These are phyloP conservation scores for Amanita pseudoporphyria DNA, from an alignment of 768 basidiomycete species.

Conservation along the genomic window DNA sequence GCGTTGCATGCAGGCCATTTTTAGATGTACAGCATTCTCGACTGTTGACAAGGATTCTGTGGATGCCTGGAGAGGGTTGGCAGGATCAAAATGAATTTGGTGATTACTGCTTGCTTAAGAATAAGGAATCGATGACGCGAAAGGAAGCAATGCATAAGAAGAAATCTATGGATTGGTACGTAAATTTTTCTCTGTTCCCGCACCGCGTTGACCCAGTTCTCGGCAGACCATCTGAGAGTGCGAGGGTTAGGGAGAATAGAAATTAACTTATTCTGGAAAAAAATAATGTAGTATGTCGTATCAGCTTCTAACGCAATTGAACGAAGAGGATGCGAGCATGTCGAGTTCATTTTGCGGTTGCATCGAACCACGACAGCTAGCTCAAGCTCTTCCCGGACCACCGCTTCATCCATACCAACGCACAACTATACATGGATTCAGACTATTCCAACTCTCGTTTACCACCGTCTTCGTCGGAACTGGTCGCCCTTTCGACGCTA, in stretches of 20 bases:
- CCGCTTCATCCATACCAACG: neutral
- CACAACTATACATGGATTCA: neutral
- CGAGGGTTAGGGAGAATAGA: neutral
- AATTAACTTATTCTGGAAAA: neutral
- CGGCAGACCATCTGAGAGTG: neutral
- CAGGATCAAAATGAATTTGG: slow-evolving; percentile 68
- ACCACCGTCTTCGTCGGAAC: slow-evolving; percentile 31
- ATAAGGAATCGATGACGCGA: slow-evolving; percentile 30
- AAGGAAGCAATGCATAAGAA: slow-evolving; percentile 22
- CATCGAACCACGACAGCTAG: neutral
- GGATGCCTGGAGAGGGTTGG: slow-evolving; percentile 69
- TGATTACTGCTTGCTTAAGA: slow-evolving; percentile 83
- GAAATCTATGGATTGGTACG: slow-evolving; percentile 1
- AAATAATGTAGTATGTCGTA: neutral
- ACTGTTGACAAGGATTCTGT: slow-evolving; percentile 65
- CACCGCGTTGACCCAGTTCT: neutral
- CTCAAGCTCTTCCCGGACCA: neutral
- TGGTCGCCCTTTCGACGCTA: slow-evolving; percentile 28
- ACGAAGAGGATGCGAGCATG: neutral
- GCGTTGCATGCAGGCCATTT: slow-evolving; percentile 73
- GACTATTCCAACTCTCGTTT: slow-evolving; percentile 15
- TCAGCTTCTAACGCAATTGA: neutral
- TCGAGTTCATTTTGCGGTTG: neutral
- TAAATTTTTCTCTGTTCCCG: slow-evolving; percentile 2
- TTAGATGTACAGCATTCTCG: slow-evolving; percentile 73